Base-by-base conservation (phyloP, 164 flowering plant genomes). In the Umbilicus rupestris region DNA sequence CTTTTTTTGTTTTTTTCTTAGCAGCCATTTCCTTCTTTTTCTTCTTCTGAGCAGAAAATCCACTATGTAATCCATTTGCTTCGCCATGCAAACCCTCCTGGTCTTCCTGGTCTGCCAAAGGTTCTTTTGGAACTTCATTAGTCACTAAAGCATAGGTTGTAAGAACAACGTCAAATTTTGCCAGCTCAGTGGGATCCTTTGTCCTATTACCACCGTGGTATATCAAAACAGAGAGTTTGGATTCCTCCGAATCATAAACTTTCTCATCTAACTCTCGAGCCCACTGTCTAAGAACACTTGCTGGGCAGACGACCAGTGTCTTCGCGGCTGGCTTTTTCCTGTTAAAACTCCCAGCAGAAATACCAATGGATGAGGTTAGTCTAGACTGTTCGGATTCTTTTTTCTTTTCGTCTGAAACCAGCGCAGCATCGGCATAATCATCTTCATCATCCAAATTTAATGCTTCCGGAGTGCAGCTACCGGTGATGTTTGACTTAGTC, bases 211-310 rank as follows among this genome's bases (percentile, higher is more conserved):
- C 79, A 70, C 99, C 99, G 78, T 95, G 97, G 77, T 95, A 95
- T 65, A 90, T 47, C 62, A 89, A 73, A 71, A 88, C 90, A 44
- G 78, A 68, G 72, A 95, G 96, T 66, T 78, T 84, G 33, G 87
- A 79, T 72, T 76, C 79, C 9, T 78, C 81, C 1, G 84, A 66
- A 28, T 55, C 33, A 28, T 55, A 28, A 74, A 88, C 96, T 80
- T 91, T 91, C 17, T 92, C 97, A 77, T 82, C 84, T 73, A 95
- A 69, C 76, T 95, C 99, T 70, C 87, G 73, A 6, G 88, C 90
- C 99, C 99, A 95, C 75, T 95, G 99, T 50, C 92, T 85, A 70
- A 95, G 84, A 78, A 95, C 85, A 80, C 89, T 92, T 39, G 99
- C 97, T 16, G 99, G 99, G 69, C 99, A 95, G 30, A 95, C 97